Evolutionary conservation across 148 eudicot genomes (phyloP).

Genomic region (Rhododendron ferrugineum): DNA sequence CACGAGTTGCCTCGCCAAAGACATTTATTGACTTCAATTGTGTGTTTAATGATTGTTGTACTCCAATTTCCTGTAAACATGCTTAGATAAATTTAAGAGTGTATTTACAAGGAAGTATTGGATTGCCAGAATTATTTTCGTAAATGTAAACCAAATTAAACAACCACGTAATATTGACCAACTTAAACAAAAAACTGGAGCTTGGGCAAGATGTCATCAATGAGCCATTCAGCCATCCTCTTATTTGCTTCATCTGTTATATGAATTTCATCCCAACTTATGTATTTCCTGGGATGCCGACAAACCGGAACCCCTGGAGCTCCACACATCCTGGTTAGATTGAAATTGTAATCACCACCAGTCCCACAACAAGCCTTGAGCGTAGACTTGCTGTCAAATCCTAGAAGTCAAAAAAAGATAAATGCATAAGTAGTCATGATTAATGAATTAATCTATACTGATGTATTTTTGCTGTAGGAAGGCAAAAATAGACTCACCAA

Average conservation of each 20-base stretch:
- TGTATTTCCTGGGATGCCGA: not conserved
- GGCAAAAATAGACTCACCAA: not conserved
- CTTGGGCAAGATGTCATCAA: not conserved
- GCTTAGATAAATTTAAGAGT: no score
- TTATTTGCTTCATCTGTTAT: constrained; percentile 3
- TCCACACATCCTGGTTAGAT: not conserved
- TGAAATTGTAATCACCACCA: constrained; percentile 9
- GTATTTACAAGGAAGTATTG: no score
- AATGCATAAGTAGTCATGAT: no score
- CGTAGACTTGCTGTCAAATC: constrained; percentile 1
- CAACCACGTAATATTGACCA: not conserved
- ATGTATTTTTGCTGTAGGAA: not conserved
- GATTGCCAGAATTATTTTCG: no score
- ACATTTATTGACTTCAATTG: not conserved
- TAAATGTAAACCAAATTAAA: no score
- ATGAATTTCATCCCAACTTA: constrained; percentile 19
- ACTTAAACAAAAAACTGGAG: not conserved
- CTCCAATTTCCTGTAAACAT: no score
- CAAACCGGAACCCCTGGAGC: not conserved
- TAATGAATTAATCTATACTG: not conserved
- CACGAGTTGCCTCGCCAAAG: no score
- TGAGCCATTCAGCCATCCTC: not conserved
- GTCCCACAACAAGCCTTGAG: constrained; percentile 15
- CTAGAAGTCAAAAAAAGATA: not conserved
- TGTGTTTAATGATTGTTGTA: not conserved